phyloP scores from a whole-genome alignment of 1,139 yeast species.

The Candida dubliniensis region DNA sequence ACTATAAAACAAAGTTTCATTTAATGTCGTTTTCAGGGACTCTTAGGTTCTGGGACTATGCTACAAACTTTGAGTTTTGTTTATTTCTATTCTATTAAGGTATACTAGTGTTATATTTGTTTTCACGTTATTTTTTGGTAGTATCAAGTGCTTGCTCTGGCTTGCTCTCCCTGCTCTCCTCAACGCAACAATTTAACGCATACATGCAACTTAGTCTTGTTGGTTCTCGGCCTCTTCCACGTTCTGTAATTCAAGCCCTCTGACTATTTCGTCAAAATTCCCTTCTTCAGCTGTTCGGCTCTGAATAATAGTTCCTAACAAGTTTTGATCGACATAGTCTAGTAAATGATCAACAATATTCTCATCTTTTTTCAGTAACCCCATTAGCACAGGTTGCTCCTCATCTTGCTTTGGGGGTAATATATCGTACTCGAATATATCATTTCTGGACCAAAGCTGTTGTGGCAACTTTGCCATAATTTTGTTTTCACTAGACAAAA shows the following conservation, averaged over 20 bases:
- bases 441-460: slow-evolving; percentile 59
- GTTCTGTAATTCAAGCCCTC: slow-evolving; percentile 15
- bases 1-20: too few relatives aligned
- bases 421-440: slow-evolving; percentile 67
- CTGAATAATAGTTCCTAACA: slow-evolving; percentile 39
- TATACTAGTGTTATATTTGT: too few relatives aligned
- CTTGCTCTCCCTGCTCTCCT: too few relatives aligned
- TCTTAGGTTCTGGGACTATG: too few relatives aligned
- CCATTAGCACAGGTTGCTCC: slow-evolving; percentile 22
- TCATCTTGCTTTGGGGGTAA: slow-evolving; percentile 43
- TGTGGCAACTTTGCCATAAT: slow-evolving; percentile 70
- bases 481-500: slow-evolving; percentile 67
- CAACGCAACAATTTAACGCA: not conserved
- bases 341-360: slow-evolving; percentile 33
- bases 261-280: slow-evolving; percentile 27
- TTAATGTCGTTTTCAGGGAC: too few relatives aligned
- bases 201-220: not conserved
- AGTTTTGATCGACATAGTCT: slow-evolving; percentile 39
- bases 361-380: slow-evolving; percentile 18
- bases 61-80: too few relatives aligned
- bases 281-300: slow-evolving; percentile 26
- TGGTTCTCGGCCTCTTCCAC: slow-evolving; percentile 11
- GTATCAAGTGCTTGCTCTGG: too few relatives aligned
- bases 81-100: too few relatives aligned
- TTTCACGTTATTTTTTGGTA: too few relatives aligned